Base-by-base conservation (phyloP, 2,329 filamentous ascomycete species). In the Pleoardoris graminearum region DNA sequence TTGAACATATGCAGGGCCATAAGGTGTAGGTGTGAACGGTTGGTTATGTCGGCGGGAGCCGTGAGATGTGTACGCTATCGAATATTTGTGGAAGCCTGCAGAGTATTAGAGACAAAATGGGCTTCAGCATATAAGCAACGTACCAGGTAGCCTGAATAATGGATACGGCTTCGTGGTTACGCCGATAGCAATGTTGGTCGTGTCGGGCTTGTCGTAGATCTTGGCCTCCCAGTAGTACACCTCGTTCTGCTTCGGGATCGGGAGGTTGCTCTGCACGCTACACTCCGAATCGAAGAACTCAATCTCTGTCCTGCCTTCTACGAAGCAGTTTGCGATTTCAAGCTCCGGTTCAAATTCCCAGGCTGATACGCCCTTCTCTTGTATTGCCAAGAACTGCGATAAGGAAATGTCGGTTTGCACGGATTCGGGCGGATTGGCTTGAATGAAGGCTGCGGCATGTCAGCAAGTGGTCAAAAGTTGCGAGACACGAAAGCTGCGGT, bases 181-280 rank as follows among this genome's bases (percentile, higher is more conserved):
- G 61, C 94, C 94, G 63, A 99, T 91, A 69, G 89, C 92, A 57
- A 99, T 82, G 60, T 91, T 78, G 0, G 91, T 96, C 53, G 79
- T 85, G 58, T 97, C 94, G 3, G 94, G 91, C 76, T 97, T 97
- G 57, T 99, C 94, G 76, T 95, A 99, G 48, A 99, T 88, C 79
- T 99, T 99, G 50, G 92, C 90, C 75, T 99, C 94, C 94, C 94
- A 99, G 75, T 99, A 99, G 75, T 99, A 99, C 10, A 97, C 93
- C 69, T 99, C 94, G 69, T 99, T 99, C 71, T 99, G 94, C 70
- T 99, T 99, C 12, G 94, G 94, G 7, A 99, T 91, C 0, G 94
- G 94, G 35, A 99, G 76, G 67, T 99, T 99, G 79, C 89, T 95
- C 79, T 96, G 91, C 57, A 97, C 94, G 64, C 92, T 96, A 78